These are phyloP conservation scores for Ophiocordyceps robertsii DNA, from an alignment of 2,329 filamentous ascomycete genomes.

Conservation along the genomic window DNA sequence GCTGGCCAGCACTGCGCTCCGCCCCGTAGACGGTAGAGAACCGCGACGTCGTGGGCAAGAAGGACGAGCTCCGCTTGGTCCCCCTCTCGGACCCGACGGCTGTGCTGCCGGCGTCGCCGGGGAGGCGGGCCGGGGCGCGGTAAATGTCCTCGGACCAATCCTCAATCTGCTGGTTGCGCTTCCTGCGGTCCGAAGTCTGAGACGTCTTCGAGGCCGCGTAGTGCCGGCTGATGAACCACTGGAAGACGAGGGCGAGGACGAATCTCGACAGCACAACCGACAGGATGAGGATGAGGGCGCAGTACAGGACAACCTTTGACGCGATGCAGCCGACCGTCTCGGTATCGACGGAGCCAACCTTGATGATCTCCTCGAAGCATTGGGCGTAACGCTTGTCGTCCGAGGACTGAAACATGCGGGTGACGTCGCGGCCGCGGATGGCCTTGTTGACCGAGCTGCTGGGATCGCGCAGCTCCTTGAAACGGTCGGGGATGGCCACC, in stretches of 20 bases:
- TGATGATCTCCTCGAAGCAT: conserved; percentile 88
- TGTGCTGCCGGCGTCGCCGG: conserved; percentile 58
- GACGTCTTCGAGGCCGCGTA: conserved; percentile 81
- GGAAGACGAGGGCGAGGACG: conserved; percentile 76
- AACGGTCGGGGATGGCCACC: conserved; percentile 61
- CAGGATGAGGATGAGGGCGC: conserved; percentile 82
- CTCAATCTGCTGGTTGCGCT: conserved; percentile 86
- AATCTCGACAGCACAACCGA: conserved; percentile 81
- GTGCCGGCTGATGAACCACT: conserved; percentile 86
- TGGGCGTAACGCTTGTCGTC: conserved; percentile 70
- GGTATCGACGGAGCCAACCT: conserved; percentile 89
- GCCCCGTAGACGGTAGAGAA: conserved; percentile 84
- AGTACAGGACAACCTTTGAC: conserved; percentile 90
- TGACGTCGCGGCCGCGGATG: conserved; percentile 76
- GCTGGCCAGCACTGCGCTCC: conserved; percentile 41
- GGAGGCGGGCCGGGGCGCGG: conserved; percentile 69
- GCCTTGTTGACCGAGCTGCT: conserved; percentile 42
- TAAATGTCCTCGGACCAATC: conserved; percentile 98
- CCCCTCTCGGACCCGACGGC: conserved; percentile 51
- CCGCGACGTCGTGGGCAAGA: conserved; percentile 84
- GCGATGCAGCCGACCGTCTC: conserved; percentile 96
- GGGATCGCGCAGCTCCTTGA: conserved; percentile 66
- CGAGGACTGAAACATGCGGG: conserved; percentile 68
- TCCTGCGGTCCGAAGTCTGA: conserved; percentile 65
- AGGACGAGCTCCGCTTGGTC: conserved; percentile 69